phyloP scores from a whole-genome alignment of 768 basidiomycete genomes.

The Suillus alpinus region DNA sequence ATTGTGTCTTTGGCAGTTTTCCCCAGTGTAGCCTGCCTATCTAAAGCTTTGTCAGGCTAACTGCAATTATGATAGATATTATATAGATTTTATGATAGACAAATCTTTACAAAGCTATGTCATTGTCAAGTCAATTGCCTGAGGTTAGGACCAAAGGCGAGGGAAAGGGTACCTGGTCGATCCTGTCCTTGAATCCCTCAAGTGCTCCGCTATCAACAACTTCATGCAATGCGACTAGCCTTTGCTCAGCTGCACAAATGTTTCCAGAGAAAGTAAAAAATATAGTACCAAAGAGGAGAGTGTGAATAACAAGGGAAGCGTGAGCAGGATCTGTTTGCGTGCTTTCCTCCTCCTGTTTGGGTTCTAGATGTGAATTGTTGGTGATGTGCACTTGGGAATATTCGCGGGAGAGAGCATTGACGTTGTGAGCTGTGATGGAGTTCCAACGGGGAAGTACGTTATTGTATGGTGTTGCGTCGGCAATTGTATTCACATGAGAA shows the following conservation, averaged over 20 bases:
- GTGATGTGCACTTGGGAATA: neutral
- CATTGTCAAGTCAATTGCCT: too few relatives aligned
- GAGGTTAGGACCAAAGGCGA: too few relatives aligned
- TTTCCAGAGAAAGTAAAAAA: constrained; percentile 62
- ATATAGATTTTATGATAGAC: too few relatives aligned
- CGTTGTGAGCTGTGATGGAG: constrained; percentile 24
- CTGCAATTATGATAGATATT: too few relatives aligned
- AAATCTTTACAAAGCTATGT: too few relatives aligned
- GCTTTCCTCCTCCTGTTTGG: constrained; percentile 17
- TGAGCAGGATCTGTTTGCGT: constrained; percentile 26
- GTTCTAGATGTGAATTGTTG: neutral
- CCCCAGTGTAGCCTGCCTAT: too few relatives aligned
- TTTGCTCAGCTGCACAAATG: constrained; percentile 42
- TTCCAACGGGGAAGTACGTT: constrained; percentile 23
- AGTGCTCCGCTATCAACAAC: too few relatives aligned
- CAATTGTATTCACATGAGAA: neutral
- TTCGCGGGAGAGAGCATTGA: constrained; percentile 13
- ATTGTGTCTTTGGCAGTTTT: too few relatives aligned
- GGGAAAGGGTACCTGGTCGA: too few relatives aligned
- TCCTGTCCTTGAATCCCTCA: too few relatives aligned
- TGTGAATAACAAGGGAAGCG: constrained; percentile 49
- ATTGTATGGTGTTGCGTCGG: neutral
- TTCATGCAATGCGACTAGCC: too few relatives aligned
- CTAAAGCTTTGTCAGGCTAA: too few relatives aligned
- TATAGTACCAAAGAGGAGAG: constrained; percentile 59